phyloP scores from a whole-genome alignment of 176 grass and related monocot species.

The Melocanna baccifera region DNA sequence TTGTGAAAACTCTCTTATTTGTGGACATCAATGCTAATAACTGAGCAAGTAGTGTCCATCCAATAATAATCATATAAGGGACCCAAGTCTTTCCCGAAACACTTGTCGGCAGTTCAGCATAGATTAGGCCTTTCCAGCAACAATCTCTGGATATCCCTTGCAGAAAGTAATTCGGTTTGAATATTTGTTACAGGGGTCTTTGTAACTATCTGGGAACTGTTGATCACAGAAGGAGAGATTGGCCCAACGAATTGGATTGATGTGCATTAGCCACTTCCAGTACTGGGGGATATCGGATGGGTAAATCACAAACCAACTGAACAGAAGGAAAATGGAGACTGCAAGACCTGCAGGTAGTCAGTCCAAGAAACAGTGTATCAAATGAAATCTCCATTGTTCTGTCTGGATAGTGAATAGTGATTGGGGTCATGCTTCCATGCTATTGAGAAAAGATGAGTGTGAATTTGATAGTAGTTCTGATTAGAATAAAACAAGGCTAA shows the following conservation, averaged over 20 bases:
- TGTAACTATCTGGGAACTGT: constrained; percentile 27
- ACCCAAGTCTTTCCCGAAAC: constrained; percentile 15
- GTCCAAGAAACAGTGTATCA: not conserved
- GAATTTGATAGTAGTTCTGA: not conserved
- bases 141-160: constrained; percentile 1
- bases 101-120: not conserved
- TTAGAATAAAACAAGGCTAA: not conserved
- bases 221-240: constrained; percentile 28
- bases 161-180: constrained; percentile 28
- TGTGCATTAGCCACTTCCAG: constrained; percentile 36
- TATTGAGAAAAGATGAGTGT: not conserved
- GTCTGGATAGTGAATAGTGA: not conserved
- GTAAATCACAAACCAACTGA: constrained; percentile 40
- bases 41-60: constrained; percentile 2
- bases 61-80: constrained; percentile 27
- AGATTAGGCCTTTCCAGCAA: constrained; percentile 26
- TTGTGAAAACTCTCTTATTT: constrained; percentile 20
- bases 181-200: constrained; percentile 20
- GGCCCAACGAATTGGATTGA: constrained; percentile 43
- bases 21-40: constrained; percentile 23
- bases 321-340: constrained; percentile 33
- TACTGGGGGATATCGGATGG: constrained; percentile 30
- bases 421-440: not conserved
- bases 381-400: not conserved
- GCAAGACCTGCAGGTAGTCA: constrained; percentile 22